phyloP scores from a whole-genome alignment of 352 stramenopile species.

The Pythium apleroticum region DNA sequence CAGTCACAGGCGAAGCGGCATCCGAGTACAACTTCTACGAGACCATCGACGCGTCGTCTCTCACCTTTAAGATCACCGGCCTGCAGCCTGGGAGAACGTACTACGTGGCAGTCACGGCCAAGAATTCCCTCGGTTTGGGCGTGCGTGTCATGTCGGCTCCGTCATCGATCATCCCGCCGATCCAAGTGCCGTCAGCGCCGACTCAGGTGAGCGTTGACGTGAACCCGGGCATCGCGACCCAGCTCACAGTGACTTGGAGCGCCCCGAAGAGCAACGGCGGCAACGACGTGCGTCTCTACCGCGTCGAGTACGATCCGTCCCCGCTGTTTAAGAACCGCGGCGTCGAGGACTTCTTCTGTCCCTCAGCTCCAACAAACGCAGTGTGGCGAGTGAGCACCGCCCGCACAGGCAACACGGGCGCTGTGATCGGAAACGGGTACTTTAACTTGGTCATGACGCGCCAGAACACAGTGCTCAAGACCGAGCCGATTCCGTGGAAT shows the following conservation, averaged over 20 bases:
- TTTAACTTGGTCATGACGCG: constrained; percentile 61
- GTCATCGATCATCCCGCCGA: constrained; percentile 46
- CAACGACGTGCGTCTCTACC: constrained; percentile 67
- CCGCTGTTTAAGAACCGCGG: constrained; percentile 64
- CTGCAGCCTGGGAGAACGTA: constrained; percentile 79
- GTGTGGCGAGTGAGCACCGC: constrained; percentile 58
- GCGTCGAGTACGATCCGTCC: constrained; percentile 72
- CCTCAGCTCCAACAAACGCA: constrained; percentile 42
- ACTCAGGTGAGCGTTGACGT: constrained; percentile 70
- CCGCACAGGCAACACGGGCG: constrained; percentile 26
- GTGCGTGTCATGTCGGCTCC: constrained; percentile 42
- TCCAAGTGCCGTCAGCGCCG: constrained; percentile 78
- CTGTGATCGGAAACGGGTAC: constrained; percentile 48
- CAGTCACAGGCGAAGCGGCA: constrained; percentile 49
- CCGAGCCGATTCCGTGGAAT: constrained; percentile 92
- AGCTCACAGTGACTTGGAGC: constrained; percentile 55
- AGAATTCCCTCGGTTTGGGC: constrained; percentile 79
- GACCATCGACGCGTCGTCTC: constrained; percentile 50
- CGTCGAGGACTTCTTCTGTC: constrained; percentile 68
- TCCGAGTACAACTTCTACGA: constrained; percentile 72
- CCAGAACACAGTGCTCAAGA: constrained; percentile 40
- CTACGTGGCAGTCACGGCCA: constrained; percentile 84
- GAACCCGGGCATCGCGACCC: constrained; percentile 72
- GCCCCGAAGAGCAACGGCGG: constrained; percentile 57
- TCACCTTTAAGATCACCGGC: constrained; percentile 67